These are phyloP conservation scores for Candolleomyces efflorescens DNA, from an alignment of 768 basidiomycete genomes.

Conservation along the genomic window DNA sequence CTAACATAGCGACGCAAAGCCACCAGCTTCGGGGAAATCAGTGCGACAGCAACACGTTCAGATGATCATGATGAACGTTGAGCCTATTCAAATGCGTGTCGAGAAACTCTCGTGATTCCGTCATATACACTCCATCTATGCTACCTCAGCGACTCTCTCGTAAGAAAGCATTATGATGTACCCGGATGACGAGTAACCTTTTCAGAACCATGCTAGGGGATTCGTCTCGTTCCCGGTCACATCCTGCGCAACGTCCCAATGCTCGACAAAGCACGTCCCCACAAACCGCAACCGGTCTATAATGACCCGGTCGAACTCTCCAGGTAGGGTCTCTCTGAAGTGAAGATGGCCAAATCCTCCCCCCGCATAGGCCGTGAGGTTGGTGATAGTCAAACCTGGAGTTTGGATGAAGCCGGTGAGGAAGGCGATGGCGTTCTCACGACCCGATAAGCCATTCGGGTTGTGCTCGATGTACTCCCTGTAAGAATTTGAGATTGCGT, in stretches of 20 bases:
- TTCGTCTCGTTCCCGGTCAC: neutral
- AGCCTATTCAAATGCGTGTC: too few relatives aligned
- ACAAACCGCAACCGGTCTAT: neutral
- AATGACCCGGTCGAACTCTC: neutral
- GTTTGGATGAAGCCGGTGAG: neutral
- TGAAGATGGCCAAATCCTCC: neutral
- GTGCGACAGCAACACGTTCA: too few relatives aligned
- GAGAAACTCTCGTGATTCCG: too few relatives aligned
- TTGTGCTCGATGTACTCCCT: neutral
- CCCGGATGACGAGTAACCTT: too few relatives aligned
- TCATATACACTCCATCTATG: too few relatives aligned
- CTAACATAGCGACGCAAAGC: too few relatives aligned
- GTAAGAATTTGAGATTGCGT: neutral
- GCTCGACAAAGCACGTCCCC: conserved; percentile 3
- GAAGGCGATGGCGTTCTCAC: neutral
- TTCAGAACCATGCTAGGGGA: neutral
- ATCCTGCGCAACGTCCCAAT: neutral
- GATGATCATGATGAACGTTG: too few relatives aligned
- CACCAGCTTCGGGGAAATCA: too few relatives aligned
- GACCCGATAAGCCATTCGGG: neutral
- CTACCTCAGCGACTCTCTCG: too few relatives aligned
- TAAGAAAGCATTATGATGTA: too few relatives aligned
- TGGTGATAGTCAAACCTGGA: neutral
- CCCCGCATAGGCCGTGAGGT: neutral
- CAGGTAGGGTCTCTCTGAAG: neutral